Percentiles rank a stretch among this genome's conserved stretches.
These are phyloP conservation scores for Meyerozyma guilliermondii DNA, from an alignment of 1,139 yeast species.

Conservation along the genomic window DNA sequence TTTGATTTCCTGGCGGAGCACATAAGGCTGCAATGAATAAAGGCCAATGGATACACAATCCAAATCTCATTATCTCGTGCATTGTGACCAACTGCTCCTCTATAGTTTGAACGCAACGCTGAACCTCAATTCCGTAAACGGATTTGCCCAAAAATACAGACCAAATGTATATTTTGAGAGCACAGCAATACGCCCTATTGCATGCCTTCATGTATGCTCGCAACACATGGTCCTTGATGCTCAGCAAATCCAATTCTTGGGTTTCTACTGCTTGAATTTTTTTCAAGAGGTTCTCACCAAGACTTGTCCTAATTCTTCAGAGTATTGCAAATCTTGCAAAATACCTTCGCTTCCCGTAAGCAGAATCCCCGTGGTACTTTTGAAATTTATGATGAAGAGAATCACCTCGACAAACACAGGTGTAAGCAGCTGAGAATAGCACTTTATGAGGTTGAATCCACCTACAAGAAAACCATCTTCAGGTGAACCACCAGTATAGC, in stretches of 20 bases:
- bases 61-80: constrained; percentile 3
- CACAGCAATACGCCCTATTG: constrained; percentile 6
- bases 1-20: constrained; percentile 3
- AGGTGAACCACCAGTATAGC: neutral
- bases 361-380: constrained; percentile 3
- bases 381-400: constrained; percentile 1
- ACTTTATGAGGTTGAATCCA: constrained; percentile 8
- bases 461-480: constrained; percentile 3
- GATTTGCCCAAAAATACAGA: constrained; percentile 6
- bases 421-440: constrained; percentile 8
- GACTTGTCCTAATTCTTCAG: neutral
- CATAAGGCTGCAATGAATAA: constrained; percentile 7
- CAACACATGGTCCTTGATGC: constrained; percentile 1
- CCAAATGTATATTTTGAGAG: constrained; percentile 4
- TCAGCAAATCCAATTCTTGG: constrained; percentile 5
- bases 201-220: constrained; percentile 8
- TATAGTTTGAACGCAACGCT: constrained; percentile 5
- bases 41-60: constrained; percentile 8
- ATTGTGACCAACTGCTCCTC: constrained; percentile 7
- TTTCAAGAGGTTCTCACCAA: neutral
- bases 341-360: constrained; percentile 6
- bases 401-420: constrained; percentile 7
- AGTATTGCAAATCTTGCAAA: constrained; percentile 5
- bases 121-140: constrained; percentile 5
- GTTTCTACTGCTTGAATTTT: constrained; percentile 1